phyloP scores from a whole-genome alignment of 208 protist species.

The Herpetomonas samuelpessoai region DNA sequence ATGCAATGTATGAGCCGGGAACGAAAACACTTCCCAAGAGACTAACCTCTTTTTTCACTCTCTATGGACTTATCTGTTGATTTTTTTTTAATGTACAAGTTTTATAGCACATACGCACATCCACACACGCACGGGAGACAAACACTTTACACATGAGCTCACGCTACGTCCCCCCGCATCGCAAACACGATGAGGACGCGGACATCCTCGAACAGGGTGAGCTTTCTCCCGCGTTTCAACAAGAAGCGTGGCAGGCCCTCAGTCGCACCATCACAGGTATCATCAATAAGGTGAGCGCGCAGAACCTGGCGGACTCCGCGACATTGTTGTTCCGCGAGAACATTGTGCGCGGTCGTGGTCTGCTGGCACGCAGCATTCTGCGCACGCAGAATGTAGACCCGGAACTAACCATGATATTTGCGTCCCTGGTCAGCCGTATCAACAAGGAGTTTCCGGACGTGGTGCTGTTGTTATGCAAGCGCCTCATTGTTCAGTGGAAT shows the following conservation, averaged over 20 bases:
- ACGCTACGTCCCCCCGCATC: conserved; percentile 71
- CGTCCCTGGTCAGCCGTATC: conserved; percentile 93
- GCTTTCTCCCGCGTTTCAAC: conserved; percentile 65
- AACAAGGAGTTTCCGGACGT: conserved; percentile 98
- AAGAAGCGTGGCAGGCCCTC: conserved; percentile 96
- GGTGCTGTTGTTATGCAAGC: conserved; percentile 92
- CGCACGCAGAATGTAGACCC: conserved; percentile 94
- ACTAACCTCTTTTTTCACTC: too few species aligned
- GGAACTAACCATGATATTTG: conserved; percentile 95
- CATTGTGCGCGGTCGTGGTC: conserved; percentile 95
- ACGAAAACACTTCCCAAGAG: too few species aligned
- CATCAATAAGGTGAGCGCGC: conserved; percentile 95
- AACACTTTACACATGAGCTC: conserved; percentile 28
- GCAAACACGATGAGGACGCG: conserved; percentile 29
- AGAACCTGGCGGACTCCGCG: conserved; percentile 94
- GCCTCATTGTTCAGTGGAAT: conserved; percentile 91
- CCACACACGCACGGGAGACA: too few species aligned
- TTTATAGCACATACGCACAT: too few species aligned
- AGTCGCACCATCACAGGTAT: conserved; percentile 97
- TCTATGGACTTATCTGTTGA: neutral
- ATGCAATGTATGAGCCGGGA: too few species aligned
- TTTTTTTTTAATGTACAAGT: conserved; percentile 5
- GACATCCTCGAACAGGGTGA: conserved; percentile 14
- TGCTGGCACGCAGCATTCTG: conserved; percentile 93
- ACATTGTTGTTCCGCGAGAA: conserved; percentile 98